Evolutionary conservation across 192 early-diverging fungal species (phyloP), one percentile per base, ranked within the genome.

Genomic region (Coemansia sp.): DNA sequence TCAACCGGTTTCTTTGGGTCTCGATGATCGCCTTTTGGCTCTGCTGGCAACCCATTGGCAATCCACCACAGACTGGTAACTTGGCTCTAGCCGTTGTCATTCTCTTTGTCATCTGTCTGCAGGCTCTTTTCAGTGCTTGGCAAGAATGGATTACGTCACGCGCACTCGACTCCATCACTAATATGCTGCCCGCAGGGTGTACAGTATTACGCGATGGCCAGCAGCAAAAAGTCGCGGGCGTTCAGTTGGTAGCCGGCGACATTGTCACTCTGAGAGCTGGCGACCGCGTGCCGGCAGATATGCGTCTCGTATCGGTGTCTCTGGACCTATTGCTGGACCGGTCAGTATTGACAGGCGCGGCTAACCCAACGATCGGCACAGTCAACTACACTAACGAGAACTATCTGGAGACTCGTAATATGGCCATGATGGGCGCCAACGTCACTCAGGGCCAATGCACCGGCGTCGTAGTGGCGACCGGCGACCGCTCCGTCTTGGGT

Each of bases 401-500:
- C 66, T 87, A 89, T 58, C 73, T 95, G 36, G 95, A 95, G 80
- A 89, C 89, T 16, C 88, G 89, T 66, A 96, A 96, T 68, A 85
- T 97, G 70, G 93, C 90, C 33, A 88, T 97, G 74, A 88, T 89
- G 86, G 88, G 86, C 49, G 88, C 87, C 16, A 82, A 88, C 57
- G 87, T 94, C 20, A 87, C 90, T 5, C 87, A 93, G 70, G 95
- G 95, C 47, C 76, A 75, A 18, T 91, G 86, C 64, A 84, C 79
- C 3, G 94, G 90, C 62, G 76, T 95, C 11, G 94, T 97, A 0
- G 85, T 95, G 13, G 71, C 87, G 22, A 95, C 88, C 22, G 95
- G 93, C 16, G 92, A 93, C 65, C 75, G 86, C 8, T 92, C 92
- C 2, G 76, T 95, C 60, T 87, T 95, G 79, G 93, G 94, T 1